Evolutionary conservation across 768 basidiomycete genomes (phyloP), one percentile per base, ranked within the genome.

Genomic region (Polyporus arcularius): DNA sequence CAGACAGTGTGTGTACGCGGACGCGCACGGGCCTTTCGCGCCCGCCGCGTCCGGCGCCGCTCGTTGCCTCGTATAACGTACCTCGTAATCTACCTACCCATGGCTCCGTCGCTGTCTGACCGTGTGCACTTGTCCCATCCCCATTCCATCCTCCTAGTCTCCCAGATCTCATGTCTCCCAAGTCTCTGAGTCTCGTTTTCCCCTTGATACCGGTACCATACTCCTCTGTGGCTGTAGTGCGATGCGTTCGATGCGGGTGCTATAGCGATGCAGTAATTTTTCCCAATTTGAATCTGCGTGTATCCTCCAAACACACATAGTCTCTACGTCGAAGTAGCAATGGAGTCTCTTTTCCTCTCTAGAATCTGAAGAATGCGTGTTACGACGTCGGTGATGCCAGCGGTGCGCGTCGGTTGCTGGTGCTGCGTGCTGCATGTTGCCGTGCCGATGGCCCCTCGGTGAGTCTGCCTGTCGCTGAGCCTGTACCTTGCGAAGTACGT

Each of bases 201-300:
- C 51, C 28, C 12, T 45, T 54, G 66, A 67, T 67, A 67, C 66
- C 60, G 66, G 66, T 67, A 64, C 57, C 52, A 63, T 66, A 66
- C 58, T 66, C 60, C 45, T 42, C 52, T 50, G 42, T 51, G 54
- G 53, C 48, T 47, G 59, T 55, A 60, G 49, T 55, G 59, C 56
- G 43, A 45, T 45, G 55, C 46, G 47, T 30, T 55, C 53, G 59
- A 58, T 48, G 53, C 61, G 56, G 58, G 55, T 60, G 62, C 57
- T 58, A 57, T 63, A 61, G 56, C 56, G 62, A 64, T 61, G 65
- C 62, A 55, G 60, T 63, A 63, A 66, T 63, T 47, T 55, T 26
- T 26, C 21, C 21, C 21, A 26, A 26, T 26, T 26, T 26, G 21
- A 26, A 26, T 26, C 21, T 61, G 57, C 62, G 58, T 66, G 65